A percentile compares a stretch with the other conserved stretches of the same genome.
Conservation (phyloP, 1,284 basidiomycete genomes). For the Melanopsichium pennsylvanicum region DNA sequence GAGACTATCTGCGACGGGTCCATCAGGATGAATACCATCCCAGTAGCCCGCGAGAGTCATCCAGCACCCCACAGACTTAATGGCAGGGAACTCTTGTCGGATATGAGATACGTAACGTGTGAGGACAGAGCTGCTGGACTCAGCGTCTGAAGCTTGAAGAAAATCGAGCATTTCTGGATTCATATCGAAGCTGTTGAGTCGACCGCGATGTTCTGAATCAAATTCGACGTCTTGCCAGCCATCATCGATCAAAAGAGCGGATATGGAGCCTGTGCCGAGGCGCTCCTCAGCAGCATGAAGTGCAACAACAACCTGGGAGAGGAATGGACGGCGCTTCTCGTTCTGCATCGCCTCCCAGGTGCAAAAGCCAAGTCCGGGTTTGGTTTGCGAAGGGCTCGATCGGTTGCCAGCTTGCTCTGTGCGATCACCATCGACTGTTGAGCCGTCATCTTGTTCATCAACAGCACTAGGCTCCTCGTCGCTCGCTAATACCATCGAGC, state of each 20-base stretch:
- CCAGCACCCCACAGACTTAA: constrained; percentile 37
- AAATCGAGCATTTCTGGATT: constrained; percentile 22
- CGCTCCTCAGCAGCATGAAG: constrained; percentile 23
- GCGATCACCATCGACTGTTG: constrained; percentile 14
- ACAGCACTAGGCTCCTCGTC: neutral
- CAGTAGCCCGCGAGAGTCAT: constrained; percentile 43
- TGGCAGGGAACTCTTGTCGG: constrained; percentile 24
- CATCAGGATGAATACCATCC: constrained; percentile 35
- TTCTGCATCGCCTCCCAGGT: constrained; percentile 45
- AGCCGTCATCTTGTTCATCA: constrained; percentile 14
- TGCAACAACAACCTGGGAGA: constrained; percentile 31
- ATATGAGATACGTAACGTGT: constrained; percentile 21
- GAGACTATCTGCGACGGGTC: constrained; percentile 23
- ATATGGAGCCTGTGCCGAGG: constrained; percentile 19
- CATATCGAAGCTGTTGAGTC: constrained; percentile 36
- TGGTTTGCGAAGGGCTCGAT: neutral
- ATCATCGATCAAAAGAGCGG: constrained; percentile 41
- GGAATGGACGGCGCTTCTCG: constrained; percentile 20
- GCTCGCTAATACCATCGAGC: constrained; percentile 10
- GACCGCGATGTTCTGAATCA: constrained; percentile 14
- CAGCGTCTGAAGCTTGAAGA: neutral
- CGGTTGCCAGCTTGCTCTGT: constrained; percentile 4
- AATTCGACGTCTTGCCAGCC: constrained; percentile 37
- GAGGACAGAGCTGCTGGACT: neutral
- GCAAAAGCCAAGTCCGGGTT: constrained; percentile 36